Percentiles rank a stretch among this genome's conserved stretches.
phyloP scores from a whole-genome alignment of 139 green algal genomes.

The Pseudopediastrum boryanum region DNA sequence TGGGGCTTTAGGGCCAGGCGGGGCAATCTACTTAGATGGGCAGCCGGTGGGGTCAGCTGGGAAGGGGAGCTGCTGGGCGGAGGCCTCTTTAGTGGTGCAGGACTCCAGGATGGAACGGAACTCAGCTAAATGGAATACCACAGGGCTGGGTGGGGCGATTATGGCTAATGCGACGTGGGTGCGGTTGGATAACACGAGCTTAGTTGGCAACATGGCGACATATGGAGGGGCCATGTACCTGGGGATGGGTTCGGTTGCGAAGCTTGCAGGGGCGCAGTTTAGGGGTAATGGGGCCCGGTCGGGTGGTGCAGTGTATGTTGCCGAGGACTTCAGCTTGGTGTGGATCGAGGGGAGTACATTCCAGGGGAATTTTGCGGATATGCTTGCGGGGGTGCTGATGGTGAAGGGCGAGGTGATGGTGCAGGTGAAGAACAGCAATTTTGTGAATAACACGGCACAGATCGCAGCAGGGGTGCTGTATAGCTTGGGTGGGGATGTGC shows the following conservation, averaged over 20 bases:
- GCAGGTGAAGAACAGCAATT: not conserved
- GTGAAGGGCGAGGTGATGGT: slow-evolving; percentile 3
- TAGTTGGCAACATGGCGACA: slow-evolving; percentile 7
- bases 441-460: slow-evolving; percentile 31
- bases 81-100: not conserved
- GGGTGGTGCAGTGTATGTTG: slow-evolving; percentile 27
- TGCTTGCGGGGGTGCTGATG: slow-evolving; percentile 27
- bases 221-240: slow-evolving; percentile 20
- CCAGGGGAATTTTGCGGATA: slow-evolving; percentile 4
- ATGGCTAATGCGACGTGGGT: slow-evolving; percentile 15
- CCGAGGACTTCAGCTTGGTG: not conserved
- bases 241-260: not conserved
- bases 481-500: not conserved
- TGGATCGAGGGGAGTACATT: slow-evolving; percentile 20
- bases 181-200: not conserved
- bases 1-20: not conserved
- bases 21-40: slow-evolving; percentile 14
- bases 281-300: slow-evolving; percentile 8
- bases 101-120: not conserved
- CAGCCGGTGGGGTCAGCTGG: not conserved
- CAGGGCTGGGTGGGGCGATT: not conserved
- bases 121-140: too few species aligned
- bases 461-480: slow-evolving; percentile 36
- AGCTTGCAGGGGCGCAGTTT: not conserved
- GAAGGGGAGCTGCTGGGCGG: not conserved